Evolutionary conservation across 495 filamentous ascomycete species (phyloP).

Genomic region (Penicillium cinerascens): DNA sequence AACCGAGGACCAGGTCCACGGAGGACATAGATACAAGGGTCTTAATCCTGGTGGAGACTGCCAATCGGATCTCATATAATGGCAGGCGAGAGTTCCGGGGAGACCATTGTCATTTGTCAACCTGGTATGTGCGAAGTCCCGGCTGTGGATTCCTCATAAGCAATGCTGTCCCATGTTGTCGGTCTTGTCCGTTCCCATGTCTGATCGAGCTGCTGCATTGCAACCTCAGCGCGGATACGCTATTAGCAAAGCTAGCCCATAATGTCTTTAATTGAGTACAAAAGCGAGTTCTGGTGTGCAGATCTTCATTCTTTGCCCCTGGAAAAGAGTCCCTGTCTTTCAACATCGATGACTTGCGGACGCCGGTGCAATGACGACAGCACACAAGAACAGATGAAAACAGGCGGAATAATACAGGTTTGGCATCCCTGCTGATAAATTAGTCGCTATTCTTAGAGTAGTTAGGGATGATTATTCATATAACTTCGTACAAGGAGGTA

Average conservation of each 20-base stretch:
- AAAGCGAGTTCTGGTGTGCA: neutral
- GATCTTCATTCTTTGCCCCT: neutral
- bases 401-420: neutral
- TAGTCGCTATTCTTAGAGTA: neutral
- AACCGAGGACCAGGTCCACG: constrained; percentile 1
- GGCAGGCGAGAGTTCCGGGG: neutral
- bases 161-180: neutral
- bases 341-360: neutral
- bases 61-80: neutral
- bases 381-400: neutral
- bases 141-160: constrained; percentile 5
- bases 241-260: neutral
- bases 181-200: constrained; percentile 2
- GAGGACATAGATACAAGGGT: neutral
- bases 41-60: neutral
- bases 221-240: neutral
- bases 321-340: neutral
- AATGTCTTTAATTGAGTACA: neutral
- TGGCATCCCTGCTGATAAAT: neutral
- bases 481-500: too few relatives aligned
- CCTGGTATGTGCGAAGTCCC: neutral
- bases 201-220: neutral
- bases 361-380: neutral
- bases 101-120: constrained; percentile 13
- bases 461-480: too few relatives aligned